phyloP scores from a whole-genome alignment of 441 rosid species.

The Pelargonium fulgidum region DNA sequence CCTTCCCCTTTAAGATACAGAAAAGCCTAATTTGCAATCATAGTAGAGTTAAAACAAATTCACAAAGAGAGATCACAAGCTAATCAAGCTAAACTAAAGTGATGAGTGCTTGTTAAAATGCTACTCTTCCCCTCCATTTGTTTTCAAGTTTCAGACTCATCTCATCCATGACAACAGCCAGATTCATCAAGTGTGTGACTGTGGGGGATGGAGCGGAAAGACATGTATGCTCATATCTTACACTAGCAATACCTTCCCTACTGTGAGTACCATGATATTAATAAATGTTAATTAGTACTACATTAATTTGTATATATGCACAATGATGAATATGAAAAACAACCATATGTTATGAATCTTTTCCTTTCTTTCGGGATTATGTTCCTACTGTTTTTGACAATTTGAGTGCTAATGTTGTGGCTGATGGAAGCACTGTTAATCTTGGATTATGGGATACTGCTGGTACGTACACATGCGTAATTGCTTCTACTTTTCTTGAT shows the following conservation, averaged over 20 bases:
- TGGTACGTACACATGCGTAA: no score
- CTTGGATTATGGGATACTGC: conserved; percentile 94
- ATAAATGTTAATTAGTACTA: no score
- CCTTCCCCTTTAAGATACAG: conserved; percentile 47
- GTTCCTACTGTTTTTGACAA: conserved; percentile 94
- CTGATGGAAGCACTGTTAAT: conserved; percentile 84
- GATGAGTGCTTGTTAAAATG: conserved; percentile 16
- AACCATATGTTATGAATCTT: no score
- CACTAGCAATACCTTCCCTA: not conserved
- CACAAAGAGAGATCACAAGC: conserved; percentile 16
- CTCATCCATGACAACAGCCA: not conserved
- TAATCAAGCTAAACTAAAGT: not conserved
- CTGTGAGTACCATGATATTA: not conserved
- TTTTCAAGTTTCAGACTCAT: conserved; percentile 23
- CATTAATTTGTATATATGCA: no score
- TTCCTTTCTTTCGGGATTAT: conserved; percentile 51
- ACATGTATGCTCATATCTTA: conserved; percentile 9
- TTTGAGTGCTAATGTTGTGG: conserved; percentile 86
- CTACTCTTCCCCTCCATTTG: conserved; percentile 23
- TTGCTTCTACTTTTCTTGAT: no score
- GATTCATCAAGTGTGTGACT: conserved; percentile 11
- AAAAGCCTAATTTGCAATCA: conserved; percentile 32
- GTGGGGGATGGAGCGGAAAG: conserved; percentile 4
- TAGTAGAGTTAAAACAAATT: conserved; percentile 17
- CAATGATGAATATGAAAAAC: conserved; percentile 1